phyloP scores from a whole-genome alignment of 768 basidiomycete genomes.

The Kwoniella newhampshirensis region DNA sequence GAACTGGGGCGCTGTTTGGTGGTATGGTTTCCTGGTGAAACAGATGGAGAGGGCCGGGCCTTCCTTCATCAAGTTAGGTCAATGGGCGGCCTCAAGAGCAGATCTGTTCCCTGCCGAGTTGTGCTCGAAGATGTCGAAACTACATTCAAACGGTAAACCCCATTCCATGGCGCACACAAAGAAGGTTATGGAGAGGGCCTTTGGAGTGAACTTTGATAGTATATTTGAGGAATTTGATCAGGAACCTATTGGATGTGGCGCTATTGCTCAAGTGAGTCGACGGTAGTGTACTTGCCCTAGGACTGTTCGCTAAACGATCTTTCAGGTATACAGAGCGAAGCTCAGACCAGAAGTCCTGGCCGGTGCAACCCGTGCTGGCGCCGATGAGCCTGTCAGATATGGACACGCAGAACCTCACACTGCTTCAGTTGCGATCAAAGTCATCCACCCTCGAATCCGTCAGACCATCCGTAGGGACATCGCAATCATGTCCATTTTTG shows the following conservation, averaged over 20 bases:
- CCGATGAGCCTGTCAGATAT: slow-evolving; percentile 56
- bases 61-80: slow-evolving; percentile 96
- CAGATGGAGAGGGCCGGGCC: slow-evolving; percentile 95
- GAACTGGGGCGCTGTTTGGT: slow-evolving; percentile 92
- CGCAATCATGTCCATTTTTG: slow-evolving; percentile 92
- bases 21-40: slow-evolving; percentile 83
- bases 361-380: slow-evolving; percentile 77
- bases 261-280: slow-evolving; percentile 78
- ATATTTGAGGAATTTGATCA: slow-evolving; percentile 89
- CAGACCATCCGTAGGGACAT: slow-evolving; percentile 86
- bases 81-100: slow-evolving; percentile 95
- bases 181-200: slow-evolving; percentile 75
- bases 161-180: slow-evolving; percentile 80
- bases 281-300: background rate
- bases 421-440: slow-evolving; percentile 89
- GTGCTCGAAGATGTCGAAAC: slow-evolving; percentile 76
- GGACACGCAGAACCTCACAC: slow-evolving; percentile 38
- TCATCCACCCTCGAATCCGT: slow-evolving; percentile 82
- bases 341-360: slow-evolving; percentile 74
- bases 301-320: background rate
- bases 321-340: slow-evolving; percentile 81
- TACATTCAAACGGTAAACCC: slow-evolving; percentile 83
- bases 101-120: slow-evolving; percentile 87
- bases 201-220: slow-evolving; percentile 75
- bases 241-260: slow-evolving; percentile 89